Evolutionary conservation across 1,139 yeast species (phyloP).

Genomic region (Hansenula sp.): DNA sequence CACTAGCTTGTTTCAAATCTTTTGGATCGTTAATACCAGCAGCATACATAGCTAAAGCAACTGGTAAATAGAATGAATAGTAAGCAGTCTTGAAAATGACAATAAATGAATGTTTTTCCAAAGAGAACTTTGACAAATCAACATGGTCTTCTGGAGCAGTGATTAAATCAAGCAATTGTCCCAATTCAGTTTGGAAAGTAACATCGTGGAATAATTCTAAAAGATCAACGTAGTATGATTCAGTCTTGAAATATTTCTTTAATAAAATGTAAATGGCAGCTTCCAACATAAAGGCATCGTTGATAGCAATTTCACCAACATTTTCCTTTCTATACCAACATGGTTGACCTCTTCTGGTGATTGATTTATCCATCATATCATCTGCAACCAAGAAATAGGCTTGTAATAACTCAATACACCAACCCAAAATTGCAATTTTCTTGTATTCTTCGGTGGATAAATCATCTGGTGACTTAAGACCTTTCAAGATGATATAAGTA

Average conservation of each 20-base stretch:
- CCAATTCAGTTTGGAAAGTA: conserved; percentile 96
- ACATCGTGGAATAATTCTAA: conserved; percentile 91
- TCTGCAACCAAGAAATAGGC: conserved; percentile 97
- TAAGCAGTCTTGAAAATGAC: conserved; percentile 97
- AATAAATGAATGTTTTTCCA: conserved; percentile 89
- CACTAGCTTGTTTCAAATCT: conserved; percentile 85
- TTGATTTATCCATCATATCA: conserved; percentile 97
- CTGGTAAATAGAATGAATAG: conserved; percentile 96
- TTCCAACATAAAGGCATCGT: conserved; percentile 96
- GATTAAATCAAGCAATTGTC: conserved; percentile 90
- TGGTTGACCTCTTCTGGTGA: conserved; percentile 97
- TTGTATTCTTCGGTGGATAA: conserved; percentile 67
- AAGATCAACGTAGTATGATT: conserved; percentile 81
- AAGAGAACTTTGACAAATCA: conserved; percentile 80
- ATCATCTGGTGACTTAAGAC: conserved; percentile 52
- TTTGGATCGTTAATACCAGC: conserved; percentile 67
- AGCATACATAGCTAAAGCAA: conserved; percentile 93
- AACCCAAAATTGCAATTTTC: conserved; percentile 86
- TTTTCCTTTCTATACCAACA: conserved; percentile 89
- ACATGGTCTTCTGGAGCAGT: conserved; percentile 97
- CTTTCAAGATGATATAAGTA: conserved; percentile 78
- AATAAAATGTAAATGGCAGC: conserved; percentile 87
- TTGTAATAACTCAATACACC: conserved; percentile 94
- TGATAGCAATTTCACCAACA: conserved; percentile 91
- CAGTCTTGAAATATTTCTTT: conserved; percentile 82